Evolutionary conservation across 2,329 filamentous ascomycete species (phyloP), one percentile per base, ranked within the genome.

Genomic region (Eurotiales sp.): DNA sequence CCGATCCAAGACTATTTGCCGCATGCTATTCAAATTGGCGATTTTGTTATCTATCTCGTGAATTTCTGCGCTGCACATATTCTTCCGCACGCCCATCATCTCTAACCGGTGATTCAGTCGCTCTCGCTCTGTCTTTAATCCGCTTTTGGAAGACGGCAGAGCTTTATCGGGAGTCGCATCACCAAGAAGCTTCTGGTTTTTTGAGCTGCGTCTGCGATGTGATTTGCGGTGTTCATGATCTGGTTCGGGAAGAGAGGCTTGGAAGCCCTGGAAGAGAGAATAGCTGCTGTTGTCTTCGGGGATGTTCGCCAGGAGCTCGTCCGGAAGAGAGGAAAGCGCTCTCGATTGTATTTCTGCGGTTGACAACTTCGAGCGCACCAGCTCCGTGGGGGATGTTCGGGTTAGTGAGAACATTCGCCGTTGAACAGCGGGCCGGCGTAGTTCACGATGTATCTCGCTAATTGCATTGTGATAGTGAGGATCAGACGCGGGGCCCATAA

Each of bases 41-140:
- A 99, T 92, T 72, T 97, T 99, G 72, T 87, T 91, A 72, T 99
- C 93, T 55, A 99, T 96, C 64, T 99, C 93, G 54, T 85, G 84
- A 53, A 99, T 97, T 70, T 99, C 93, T 56, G 89, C 88, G 63
- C 90, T 93, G 60, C 91, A 92, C 92, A 99, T 96, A 65, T 93
- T 96, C 72, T 99, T 99, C 54, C 93, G 83, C 56, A 97, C 84
- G 3, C 86, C 82, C 74, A 97, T 84, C 82, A 96, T 88, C 64
- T 97, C 90, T 59, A 99, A 77, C 59, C 89, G 83, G 68, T 95
- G 90, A 73, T 87, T 85, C 73, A 96, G 79, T 49, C 81, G 77
- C 39, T 86, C 81, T 68, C 88, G 88, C 59, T 95, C 90, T 65
- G 86, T 88, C 69, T 87, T 89, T 58, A 97, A 72, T 59, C 85